Percentiles rank a stretch among this genome's conserved stretches.
Conservation (phyloP, 805 yeast genomes). For the Pichia nanzhaoensis region DNA sequence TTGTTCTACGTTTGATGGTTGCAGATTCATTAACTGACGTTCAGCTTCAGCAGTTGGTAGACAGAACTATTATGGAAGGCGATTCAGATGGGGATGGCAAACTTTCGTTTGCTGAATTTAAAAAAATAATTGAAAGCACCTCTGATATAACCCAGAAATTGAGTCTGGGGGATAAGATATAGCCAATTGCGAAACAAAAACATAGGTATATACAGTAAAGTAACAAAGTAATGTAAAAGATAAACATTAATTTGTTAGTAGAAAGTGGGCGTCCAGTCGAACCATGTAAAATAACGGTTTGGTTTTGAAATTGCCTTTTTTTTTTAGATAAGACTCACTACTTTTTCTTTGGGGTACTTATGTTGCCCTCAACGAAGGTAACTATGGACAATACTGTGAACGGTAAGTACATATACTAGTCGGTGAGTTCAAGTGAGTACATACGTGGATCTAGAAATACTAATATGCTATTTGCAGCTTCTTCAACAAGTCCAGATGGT, state of each 20-base stretch:
- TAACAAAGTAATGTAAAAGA: not conserved
- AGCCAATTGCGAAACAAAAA: not conserved
- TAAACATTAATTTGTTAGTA: too few species aligned
- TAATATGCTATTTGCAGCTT: not conserved
- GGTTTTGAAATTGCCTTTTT: too few species aligned
- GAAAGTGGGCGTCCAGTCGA: too few species aligned
- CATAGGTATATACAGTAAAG: not conserved
- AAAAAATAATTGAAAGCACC: constrained; percentile 50
- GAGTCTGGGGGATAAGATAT: constrained; percentile 25
- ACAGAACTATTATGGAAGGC: constrained; percentile 90
- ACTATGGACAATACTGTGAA: too few species aligned
- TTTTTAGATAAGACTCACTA: too few species aligned
- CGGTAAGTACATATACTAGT: too few species aligned
- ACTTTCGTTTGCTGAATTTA: constrained; percentile 81
- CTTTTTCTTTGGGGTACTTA: too few species aligned
- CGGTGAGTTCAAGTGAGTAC: too few species aligned
- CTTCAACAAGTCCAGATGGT: not conserved
- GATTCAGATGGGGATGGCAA: constrained; percentile 84
- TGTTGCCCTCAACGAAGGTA: too few species aligned
- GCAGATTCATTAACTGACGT: constrained; percentile 81
- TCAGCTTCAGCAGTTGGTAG: constrained; percentile 94
- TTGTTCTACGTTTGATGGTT: constrained; percentile 95
- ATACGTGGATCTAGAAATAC: too few species aligned
- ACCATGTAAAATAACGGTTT: too few species aligned
- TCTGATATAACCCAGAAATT: constrained; percentile 29